Base-by-base conservation (phyloP, 1,284 basidiomycete species). In the Sanghuangporus sanghuang region DNA sequence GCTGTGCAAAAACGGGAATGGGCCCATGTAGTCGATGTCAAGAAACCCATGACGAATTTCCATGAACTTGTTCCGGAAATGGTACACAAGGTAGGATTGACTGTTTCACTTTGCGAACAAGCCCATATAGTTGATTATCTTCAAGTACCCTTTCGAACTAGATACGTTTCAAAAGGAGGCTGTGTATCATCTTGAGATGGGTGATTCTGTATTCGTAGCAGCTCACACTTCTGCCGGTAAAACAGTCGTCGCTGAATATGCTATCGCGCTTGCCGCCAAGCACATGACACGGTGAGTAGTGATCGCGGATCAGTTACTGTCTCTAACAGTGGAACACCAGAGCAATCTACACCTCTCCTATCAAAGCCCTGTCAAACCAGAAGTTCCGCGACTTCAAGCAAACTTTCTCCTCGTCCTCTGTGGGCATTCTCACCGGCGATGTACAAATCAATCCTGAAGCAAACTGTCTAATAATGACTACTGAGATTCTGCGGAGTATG, bases 171-270 rank as follows among this genome's bases (percentile, higher is more conserved):
- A 99, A 74, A 99, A 98, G 75, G 95, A 99, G 75, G 97, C 97
- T 0, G 93, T 99, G 6, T 98, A 98, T 76, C 95, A 96, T 73
- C 84, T 99, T 12, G 97, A 99, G 75, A 90, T 94, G 81, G 96
- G 96, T 16, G 94, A 99, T 71, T 96, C 93, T 14, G 96, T 99
- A 18, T 99, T 99, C 75, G 96, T 99, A 16, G 97, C 97, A 5
- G 97, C 97, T 2, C 97, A 99, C 76, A 99, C 97, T 1, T 96
- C 94, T 38, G 97, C 97, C n/a, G 97, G 97, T 59, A 99, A 99
- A 77, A 99, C 97, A 0, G 97, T 99, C 5, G 97, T 99, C 1
- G 96, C 97, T 1, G 97, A 99, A 73, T 99, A 99, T 74, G 97
- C 97, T 3, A 98, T 99, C 68, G 93, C 96, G 2, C 81, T 99